Percentiles rank a stretch among this genome's conserved stretches.
These are phyloP conservation scores for Lactifluus volemus DNA, from an alignment of 768 basidiomycete species.

Conservation along the genomic window DNA sequence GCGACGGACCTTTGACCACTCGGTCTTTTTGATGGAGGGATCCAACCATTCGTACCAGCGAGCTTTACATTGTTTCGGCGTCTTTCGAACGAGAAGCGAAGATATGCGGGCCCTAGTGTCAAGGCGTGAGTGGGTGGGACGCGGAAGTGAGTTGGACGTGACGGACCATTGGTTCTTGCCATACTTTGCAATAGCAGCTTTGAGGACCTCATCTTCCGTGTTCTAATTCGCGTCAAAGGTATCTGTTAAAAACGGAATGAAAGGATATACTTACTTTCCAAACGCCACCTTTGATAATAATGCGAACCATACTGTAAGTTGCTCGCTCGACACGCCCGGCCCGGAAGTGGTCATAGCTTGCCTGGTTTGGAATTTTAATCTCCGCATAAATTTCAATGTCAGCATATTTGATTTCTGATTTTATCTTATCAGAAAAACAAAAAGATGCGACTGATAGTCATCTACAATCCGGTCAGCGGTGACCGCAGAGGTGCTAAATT, in stretches of 20 bases:
- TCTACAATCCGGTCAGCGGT: slow-evolving; percentile 76
- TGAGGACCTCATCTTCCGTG: slow-evolving; percentile 96
- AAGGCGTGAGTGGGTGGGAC: slow-evolving; percentile 5
- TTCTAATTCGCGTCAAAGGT: slow-evolving; percentile 40
- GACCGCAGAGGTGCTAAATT: slow-evolving; percentile 46
- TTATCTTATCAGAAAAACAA: slow-evolving; percentile 1
- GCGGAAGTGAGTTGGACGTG: not conserved
- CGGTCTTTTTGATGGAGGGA: slow-evolving; percentile 98
- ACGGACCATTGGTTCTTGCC: slow-evolving; percentile 90
- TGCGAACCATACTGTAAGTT: slow-evolving; percentile 59
- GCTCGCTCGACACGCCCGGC: not conserved
- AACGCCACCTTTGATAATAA: slow-evolving; percentile 88
- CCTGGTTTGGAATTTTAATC: not conserved
- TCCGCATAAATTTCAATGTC: slow-evolving; percentile 1
- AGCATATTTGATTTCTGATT: not conserved
- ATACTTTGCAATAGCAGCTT: slow-evolving; percentile 97
- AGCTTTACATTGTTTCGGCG: slow-evolving; percentile 98
- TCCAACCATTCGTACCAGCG: slow-evolving; percentile 99
- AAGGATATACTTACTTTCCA: slow-evolving; percentile 54
- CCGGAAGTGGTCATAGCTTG: not conserved
- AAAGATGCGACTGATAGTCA: slow-evolving; percentile 43
- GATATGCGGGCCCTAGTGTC: slow-evolving; percentile 88
- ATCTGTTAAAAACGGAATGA: not conserved
- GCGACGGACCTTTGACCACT: slow-evolving; percentile 86
- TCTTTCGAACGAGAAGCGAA: slow-evolving; percentile 94